Percentiles rank a stretch among this genome's conserved stretches.
Evolutionary conservation across 164 flowering plant genomes (phyloP).

Genomic region (Taxillus chinensis): DNA sequence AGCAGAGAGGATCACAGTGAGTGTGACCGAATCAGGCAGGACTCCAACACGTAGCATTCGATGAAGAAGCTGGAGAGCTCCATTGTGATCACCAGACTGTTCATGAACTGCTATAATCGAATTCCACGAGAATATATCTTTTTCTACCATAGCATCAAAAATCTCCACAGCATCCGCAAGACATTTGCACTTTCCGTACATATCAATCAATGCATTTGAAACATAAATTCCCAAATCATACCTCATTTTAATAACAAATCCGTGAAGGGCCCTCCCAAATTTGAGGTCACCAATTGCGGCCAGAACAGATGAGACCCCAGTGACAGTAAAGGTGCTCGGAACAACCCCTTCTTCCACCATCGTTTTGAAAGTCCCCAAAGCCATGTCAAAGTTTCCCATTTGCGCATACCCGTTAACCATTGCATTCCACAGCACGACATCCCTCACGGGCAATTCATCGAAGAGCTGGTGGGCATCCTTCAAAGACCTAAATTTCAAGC

Average conservation of each 20-base stretch:
- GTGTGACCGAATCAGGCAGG: conserved; percentile 51
- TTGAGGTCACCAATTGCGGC: conserved; percentile 22
- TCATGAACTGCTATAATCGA: conserved; percentile 48
- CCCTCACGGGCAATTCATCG: conserved; percentile 35
- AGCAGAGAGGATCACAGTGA: conserved; percentile 47
- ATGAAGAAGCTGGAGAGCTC: conserved; percentile 34
- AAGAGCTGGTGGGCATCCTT: conserved; percentile 28
- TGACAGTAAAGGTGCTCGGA: conserved; percentile 40
- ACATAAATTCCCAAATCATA: conserved; percentile 37
- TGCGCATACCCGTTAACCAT: conserved; percentile 60
- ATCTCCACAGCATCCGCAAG: conserved; percentile 27
- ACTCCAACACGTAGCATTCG: conserved; percentile 35
- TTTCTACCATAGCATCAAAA: conserved; percentile 36
- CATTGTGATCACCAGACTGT: conserved; percentile 44
- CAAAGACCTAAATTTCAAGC: conserved; percentile 23
- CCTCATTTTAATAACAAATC: conserved; percentile 37
- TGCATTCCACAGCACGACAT: conserved; percentile 62
- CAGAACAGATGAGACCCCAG: conserved; percentile 46
- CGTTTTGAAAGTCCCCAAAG: conserved; percentile 27
- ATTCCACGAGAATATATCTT: conserved; percentile 68
- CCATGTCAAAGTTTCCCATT: conserved; percentile 34
- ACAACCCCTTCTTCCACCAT: conserved; percentile 35
- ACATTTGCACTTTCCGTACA: conserved; percentile 62
- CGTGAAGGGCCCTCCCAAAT: conserved; percentile 47
- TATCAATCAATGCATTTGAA: conserved; percentile 48